These are phyloP conservation scores for Escovopsis weberi DNA, from an alignment of 2,329 filamentous ascomycete genomes.

Conservation along the genomic window DNA sequence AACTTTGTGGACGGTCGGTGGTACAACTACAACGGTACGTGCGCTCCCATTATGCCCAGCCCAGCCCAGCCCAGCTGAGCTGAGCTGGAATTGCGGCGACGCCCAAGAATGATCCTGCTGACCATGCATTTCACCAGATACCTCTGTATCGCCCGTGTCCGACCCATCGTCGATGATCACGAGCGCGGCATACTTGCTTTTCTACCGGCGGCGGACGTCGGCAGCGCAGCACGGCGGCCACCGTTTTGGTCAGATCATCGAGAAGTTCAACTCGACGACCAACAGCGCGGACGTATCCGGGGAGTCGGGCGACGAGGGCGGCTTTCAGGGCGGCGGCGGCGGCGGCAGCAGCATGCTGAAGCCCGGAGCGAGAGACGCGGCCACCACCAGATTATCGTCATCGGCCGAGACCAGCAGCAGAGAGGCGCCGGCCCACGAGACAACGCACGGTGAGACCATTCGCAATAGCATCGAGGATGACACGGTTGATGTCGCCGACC, in stretches of 20 bases:
- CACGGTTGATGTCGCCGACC: conserved; percentile 25
- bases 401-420: conserved; percentile 15
- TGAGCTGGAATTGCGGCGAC: background rate
- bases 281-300: conserved; percentile 29
- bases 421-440: conserved; percentile 19
- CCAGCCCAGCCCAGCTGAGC: too few species aligned
- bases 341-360: background rate
- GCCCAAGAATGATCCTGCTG: conserved; percentile 17
- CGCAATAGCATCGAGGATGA: conserved; percentile 36
- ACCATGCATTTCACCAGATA: conserved; percentile 50
- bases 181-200: conserved; percentile 75
- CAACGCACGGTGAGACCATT: conserved; percentile 12
- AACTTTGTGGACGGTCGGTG: conserved; percentile 81
- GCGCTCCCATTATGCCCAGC: too few species aligned
- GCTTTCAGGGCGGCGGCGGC: too few species aligned
- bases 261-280: conserved; percentile 43
- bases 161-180: conserved; percentile 53
- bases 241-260: conserved; percentile 55
- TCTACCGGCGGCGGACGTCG: conserved; percentile 78
- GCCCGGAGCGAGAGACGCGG: conserved; percentile 8
- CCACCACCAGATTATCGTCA: conserved; percentile 10
- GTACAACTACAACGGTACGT: conserved; percentile 93
- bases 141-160: conserved; percentile 48
- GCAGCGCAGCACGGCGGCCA: conserved; percentile 62
- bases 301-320: conserved; percentile 60